Base-by-base conservation (phyloP, 805 yeast genomes). In the Blastobotrys muscicola region DNA sequence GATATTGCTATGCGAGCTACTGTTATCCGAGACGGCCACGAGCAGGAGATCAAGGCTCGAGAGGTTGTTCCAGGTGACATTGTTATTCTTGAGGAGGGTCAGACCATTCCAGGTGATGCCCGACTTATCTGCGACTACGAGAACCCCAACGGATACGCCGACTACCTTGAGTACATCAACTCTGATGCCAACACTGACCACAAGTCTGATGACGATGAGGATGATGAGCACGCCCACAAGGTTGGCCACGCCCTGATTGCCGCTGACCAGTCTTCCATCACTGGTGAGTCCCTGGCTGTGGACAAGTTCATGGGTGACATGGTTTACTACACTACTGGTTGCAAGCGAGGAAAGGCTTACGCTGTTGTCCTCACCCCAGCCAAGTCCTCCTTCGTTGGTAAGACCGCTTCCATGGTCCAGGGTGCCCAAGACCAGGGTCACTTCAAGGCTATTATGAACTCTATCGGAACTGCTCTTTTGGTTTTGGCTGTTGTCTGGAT, bases 401-500 rank as follows among this genome's bases (percentile, higher is more conserved):
- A 95, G 79, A 95, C 95, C 63, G 95, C 96, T 68, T 83, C 95
- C 68, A 80, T 86, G 72, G 96, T 86, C 52, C 85, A 85, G 85
- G 84, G 85, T 72, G 96, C 96, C 65, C 69, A 89, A 58, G 90
- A 81, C 74, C 95, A 92, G 69, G 95, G 96, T 82, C 96, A 86
- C 73, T 87, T 86, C 75, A 86, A 95, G 68, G 95, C 89, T 71
- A 95, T 86, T 59, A 81, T 87, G 78, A 85, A 87, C 82, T 92
- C 94, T 75, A 87, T 86, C 66, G 96, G 95, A 80, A 84, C 94
- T 62, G 76, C 85, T 60, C 74, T 86, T 66, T 76, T 87, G 66
- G 90, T 86, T 54, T 75, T 87, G 65, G 95, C 86, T 60, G 80
- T 86, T 66, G 68, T 78, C 52, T 86, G 95, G 60, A 76, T 86